These are phyloP conservation scores for Thalassiosira mediterranea DNA, from an alignment of 352 stramenopile genomes.

Conservation along the genomic window DNA sequence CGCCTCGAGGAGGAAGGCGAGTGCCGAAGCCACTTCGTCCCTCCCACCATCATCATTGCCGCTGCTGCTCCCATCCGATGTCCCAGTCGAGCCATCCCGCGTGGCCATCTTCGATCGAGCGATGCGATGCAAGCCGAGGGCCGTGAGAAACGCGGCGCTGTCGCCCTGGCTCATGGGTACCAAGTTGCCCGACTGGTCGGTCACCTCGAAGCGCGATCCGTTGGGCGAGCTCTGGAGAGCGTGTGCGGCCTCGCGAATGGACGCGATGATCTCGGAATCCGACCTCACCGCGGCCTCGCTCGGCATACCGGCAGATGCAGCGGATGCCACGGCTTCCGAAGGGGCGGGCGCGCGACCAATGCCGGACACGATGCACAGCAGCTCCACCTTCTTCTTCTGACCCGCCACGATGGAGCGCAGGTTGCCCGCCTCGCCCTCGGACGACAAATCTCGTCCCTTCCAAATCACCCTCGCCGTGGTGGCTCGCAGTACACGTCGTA, in stretches of 20 bases:
- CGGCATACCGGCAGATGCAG: not conserved
- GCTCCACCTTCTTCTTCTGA: conserved; percentile 23
- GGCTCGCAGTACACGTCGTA: conserved; percentile 18
- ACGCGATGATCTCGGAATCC: conserved; percentile 29
- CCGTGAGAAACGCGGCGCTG: conserved; percentile 29
- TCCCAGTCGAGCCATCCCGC: not conserved
- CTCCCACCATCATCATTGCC: not conserved
- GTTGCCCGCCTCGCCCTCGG: not conserved
- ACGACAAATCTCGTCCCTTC: conserved; percentile 28
- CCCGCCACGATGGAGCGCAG: too few relatives aligned
- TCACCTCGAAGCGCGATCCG: conserved; percentile 33
- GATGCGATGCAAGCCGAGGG: conserved; percentile 40
- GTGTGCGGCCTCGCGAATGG: conserved; percentile 20
- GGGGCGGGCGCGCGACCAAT: not conserved
- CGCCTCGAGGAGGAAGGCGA: conserved; percentile 41
- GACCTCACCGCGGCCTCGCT: too few relatives aligned
- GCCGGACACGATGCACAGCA: conserved; percentile 35
- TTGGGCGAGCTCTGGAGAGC: conserved; percentile 6
- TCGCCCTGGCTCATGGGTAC: conserved; percentile 39
- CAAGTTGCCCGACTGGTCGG: conserved; percentile 34
- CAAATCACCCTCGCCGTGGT: conserved; percentile 12
- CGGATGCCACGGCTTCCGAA: not conserved
- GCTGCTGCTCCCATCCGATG: not conserved
- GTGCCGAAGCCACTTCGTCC: conserved; percentile 22
- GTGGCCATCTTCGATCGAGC: conserved; percentile 34